These are phyloP conservation scores for Fusarium nodosum DNA, from an alignment of 2,329 filamentous ascomycete genomes.

Conservation along the genomic window DNA sequence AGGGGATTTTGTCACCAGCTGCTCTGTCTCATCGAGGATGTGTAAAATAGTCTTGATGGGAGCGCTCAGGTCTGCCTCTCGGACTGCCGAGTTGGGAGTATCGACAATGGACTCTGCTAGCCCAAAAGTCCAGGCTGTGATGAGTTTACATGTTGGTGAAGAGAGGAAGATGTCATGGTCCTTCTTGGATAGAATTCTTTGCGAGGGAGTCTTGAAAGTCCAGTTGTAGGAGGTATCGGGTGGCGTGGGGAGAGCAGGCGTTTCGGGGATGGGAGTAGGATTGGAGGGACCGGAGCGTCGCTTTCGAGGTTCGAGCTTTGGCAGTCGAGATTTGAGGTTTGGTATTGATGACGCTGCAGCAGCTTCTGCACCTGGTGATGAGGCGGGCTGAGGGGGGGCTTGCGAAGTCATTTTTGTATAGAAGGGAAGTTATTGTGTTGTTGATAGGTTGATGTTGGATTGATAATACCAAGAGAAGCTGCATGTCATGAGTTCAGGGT, in stretches of 20 bases:
- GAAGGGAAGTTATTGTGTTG: constrained; percentile 4
- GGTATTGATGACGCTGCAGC: constrained; percentile 47
- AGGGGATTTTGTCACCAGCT: constrained; percentile 76
- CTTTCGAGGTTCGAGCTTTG: constrained; percentile 76
- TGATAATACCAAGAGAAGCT: constrained; percentile 7
- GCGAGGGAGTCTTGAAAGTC: constrained; percentile 75
- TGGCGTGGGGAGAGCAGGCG: constrained; percentile 78
- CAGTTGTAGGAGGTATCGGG: constrained; percentile 71
- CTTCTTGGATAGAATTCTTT: constrained; percentile 82
- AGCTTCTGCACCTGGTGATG: constrained; percentile 30
- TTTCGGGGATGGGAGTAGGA: constrained; percentile 76
- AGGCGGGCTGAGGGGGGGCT: constrained; percentile 24
- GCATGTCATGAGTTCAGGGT: constrained; percentile 34
- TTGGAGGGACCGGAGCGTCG: constrained; percentile 66
- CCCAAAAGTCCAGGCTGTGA: constrained; percentile 87
- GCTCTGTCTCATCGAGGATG: constrained; percentile 78
- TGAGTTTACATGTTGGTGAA: constrained; percentile 80
- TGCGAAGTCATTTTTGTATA: constrained; percentile 47
- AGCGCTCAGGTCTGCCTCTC: constrained; percentile 69
- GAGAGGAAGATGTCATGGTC: constrained; percentile 87
- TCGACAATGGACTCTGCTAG: constrained; percentile 85
- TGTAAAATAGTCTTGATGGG: constrained; percentile 73
- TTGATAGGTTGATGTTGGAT: constrained; percentile 23
- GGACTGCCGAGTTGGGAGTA: constrained; percentile 73
- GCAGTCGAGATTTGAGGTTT: constrained; percentile 67